phyloP scores from a whole-genome alignment of 305 asterid genomes.

The Lippia alba region DNA sequence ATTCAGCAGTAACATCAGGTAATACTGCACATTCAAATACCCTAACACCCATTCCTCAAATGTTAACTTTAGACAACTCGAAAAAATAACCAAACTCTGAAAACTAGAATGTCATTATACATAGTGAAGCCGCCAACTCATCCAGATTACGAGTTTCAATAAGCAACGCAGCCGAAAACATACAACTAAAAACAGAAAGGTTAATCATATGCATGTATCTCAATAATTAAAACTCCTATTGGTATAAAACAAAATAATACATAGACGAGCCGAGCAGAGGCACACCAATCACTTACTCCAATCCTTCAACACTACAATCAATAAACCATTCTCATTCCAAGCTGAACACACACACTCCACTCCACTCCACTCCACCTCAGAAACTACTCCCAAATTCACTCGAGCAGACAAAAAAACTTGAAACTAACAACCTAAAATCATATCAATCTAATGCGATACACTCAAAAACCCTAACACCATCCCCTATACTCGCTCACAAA shows the following conservation, averaged over 20 bases:
- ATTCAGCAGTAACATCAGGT: neutral
- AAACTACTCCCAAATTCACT: neutral
- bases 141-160: neutral
- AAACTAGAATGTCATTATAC: conserved; percentile 21
- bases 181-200: neutral
- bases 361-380: conserved; percentile 4
- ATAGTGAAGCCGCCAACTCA: conserved; percentile 26
- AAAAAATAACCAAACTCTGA: neutral
- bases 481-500: conserved; percentile 9
- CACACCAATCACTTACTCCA: conserved; percentile 3
- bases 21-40: conserved; percentile 7
- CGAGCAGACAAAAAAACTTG: neutral
- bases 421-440: conserved; percentile 1
- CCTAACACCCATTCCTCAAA: conserved; percentile 28
- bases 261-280: neutral
- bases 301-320: neutral
- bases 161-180: neutral
- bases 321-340: conserved; percentile 14
- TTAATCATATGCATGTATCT: neutral
- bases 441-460: neutral
- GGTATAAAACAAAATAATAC: neutral
- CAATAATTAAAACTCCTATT: neutral
- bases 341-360: conserved; percentile 8
- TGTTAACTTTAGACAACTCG: conserved; percentile 7
- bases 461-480: conserved; percentile 36